A percentile compares a stretch with the other conserved stretches of the same genome.
phyloP scores from a whole-genome alignment of 2,329 filamentous ascomycete species.

The Penicillium capsulatum region DNA sequence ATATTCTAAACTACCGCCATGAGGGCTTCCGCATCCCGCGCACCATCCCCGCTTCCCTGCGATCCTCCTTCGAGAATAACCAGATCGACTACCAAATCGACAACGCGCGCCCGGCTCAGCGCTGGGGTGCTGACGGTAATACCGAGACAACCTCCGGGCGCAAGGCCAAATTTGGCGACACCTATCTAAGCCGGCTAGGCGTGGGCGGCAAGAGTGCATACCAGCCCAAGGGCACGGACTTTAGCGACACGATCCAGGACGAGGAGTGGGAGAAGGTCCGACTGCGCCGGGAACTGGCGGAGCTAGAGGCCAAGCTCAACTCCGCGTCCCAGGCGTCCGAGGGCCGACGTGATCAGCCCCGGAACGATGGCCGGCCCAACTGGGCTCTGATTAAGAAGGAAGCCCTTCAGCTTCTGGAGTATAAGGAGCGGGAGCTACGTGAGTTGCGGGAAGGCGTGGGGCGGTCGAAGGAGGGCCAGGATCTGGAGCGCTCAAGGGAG shows the following conservation, averaged over 20 bases:
- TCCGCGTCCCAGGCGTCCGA: constrained; percentile 72
- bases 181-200: constrained; percentile 87
- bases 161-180: constrained; percentile 96
- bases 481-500: constrained; percentile 71
- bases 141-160: constrained; percentile 78
- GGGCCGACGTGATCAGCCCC: constrained; percentile 51
- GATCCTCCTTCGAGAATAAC: constrained; percentile 88
- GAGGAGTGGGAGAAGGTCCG: constrained; percentile 96
- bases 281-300: constrained; percentile 83
- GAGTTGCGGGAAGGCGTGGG: constrained; percentile 60
- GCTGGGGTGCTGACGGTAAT: constrained; percentile 75
- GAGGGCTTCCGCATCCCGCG: constrained; percentile 93
- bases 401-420: constrained; percentile 88
- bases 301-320: constrained; percentile 82
- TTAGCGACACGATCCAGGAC: constrained; percentile 75
- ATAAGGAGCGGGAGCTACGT: constrained; percentile 78
- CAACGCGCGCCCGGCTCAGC: constrained; percentile 64
- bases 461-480: constrained; percentile 60
- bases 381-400: constrained; percentile 92
- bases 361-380: constrained; percentile 68
- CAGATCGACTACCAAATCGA: constrained; percentile 95
- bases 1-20: constrained; percentile 93
- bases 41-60: constrained; percentile 83
- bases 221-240: constrained; percentile 82
- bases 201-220: constrained; percentile 70